phyloP scores from a whole-genome alignment of 129 eudicot species.

The Pittosporum tobira region DNA sequence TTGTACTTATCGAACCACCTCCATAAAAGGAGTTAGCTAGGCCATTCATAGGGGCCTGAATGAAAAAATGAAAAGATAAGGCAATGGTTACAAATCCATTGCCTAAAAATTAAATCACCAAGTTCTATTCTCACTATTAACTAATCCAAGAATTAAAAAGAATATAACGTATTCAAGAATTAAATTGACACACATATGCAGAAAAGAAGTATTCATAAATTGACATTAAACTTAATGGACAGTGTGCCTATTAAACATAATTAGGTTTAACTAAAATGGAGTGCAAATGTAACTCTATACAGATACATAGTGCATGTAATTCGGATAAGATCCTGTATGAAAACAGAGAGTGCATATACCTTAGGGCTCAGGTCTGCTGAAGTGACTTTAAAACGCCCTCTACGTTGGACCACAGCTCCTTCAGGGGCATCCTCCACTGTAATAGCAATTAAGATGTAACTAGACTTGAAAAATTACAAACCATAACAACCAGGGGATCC shows the following conservation, averaged over 20 bases:
- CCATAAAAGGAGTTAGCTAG: constrained; percentile 27
- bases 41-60: constrained; percentile 41
- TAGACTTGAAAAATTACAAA: not conserved
- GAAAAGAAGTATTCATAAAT: too few relatives aligned
- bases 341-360: constrained; percentile 12
- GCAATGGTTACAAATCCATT: constrained; percentile 23
- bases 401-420: constrained; percentile 81
- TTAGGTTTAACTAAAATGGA: too few relatives aligned
- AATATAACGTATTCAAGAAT: too few relatives aligned
- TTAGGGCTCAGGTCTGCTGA: constrained; percentile 53
- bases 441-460: constrained; percentile 11
- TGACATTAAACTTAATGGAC: too few relatives aligned
- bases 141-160: not conserved
- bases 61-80: constrained; percentile 13
- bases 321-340: too few relatives aligned
- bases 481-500: not conserved
- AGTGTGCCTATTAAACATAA: too few relatives aligned
- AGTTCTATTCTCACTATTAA: constrained; percentile 6
- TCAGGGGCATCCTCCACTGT: constrained; percentile 78
- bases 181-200: too few relatives aligned
- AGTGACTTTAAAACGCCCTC: constrained; percentile 88
- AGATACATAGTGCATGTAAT: too few relatives aligned
- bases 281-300: not conserved
- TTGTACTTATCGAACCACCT: constrained; percentile 39
- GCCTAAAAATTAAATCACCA: constrained; percentile 12